Evolutionary conservation across 2,329 filamentous ascomycete genomes (phyloP), one percentile per base, ranked within the genome.

Genomic region (Monosporascus cannonballus): DNA sequence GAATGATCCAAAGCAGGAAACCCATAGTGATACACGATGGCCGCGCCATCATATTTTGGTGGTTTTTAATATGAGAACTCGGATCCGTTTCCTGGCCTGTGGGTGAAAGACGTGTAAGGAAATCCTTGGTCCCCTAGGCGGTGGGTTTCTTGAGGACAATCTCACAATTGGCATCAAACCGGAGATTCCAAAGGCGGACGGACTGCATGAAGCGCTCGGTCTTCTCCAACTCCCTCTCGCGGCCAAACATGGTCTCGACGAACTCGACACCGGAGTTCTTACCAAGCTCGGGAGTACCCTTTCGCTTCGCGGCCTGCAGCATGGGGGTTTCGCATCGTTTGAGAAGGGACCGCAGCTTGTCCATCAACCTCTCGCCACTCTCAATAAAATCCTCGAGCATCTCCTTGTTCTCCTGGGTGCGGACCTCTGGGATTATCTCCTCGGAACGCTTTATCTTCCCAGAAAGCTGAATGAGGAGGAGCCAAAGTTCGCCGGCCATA

Each of bases 111-210:
- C 11, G 30, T 14, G 30, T 34, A 14, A 34, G 14, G 30, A 34
- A 34, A 34, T 34, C 4, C 18, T 46, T 46, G 25, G 39, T 39
- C 36, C 51, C 66, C 66, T 79, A 85, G 64, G 75, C 71, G 61
- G 76, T 78, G 41, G 84, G 84, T 64, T 78, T 76, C 61, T 73
- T 74, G 55, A 97, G 77, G 61, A 97, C 93, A 27, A 93, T 89
- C 65, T 96, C 90, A 73, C 91, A 96, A 77, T 97, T 96, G 70
- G 89, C 90, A 66, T 96, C 91, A 71, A 96, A 99, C 47, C 93
- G 87, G 73, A 95, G 84, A 70, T 89, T 91, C 90, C 93, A 99
- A 37, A 92, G 78, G 48, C 89, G 83, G 66, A 96, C 86, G 58
- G 84, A 85, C 59, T 89, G 85, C 90, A 97, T 97, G 72, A 96